These are phyloP conservation scores for Mangifera indica DNA, from an alignment of 345 rosid species.

Conservation along the genomic window DNA sequence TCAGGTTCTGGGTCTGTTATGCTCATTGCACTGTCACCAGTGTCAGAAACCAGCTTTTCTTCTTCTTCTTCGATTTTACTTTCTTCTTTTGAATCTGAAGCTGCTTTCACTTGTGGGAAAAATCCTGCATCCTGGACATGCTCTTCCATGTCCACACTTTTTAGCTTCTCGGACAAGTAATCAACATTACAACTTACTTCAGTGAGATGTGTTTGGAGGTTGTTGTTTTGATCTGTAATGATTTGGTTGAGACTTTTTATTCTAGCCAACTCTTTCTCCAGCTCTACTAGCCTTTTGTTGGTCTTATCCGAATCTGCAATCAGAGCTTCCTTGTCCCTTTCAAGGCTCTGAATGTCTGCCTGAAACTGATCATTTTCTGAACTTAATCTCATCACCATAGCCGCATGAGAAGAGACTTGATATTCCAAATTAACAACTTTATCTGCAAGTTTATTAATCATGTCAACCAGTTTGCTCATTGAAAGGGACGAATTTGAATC, in stretches of 20 bases:
- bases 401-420: constrained; percentile 55
- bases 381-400: constrained; percentile 55
- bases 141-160: constrained; percentile 51
- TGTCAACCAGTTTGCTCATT: constrained; percentile 57
- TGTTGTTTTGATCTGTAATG: constrained; percentile 44
- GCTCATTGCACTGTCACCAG: constrained; percentile 10
- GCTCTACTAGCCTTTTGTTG: constrained; percentile 41
- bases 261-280: constrained; percentile 59
- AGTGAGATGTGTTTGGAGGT: constrained; percentile 46
- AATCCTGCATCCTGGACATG: constrained; percentile 39
- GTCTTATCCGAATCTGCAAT: constrained; percentile 36
- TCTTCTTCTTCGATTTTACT: constrained; percentile 10
- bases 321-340: constrained; percentile 58
- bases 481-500: constrained; percentile 36
- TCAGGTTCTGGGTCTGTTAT: constrained; percentile 12
- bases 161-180: constrained; percentile 53
- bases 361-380: constrained; percentile 60
- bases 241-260: constrained; percentile 50
- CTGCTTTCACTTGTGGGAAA: constrained; percentile 23
- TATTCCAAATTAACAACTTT: constrained; percentile 63
- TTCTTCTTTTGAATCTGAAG: constrained; percentile 19
- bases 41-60: neutral
- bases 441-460: constrained; percentile 72
- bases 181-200: constrained; percentile 47
- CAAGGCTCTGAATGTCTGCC: constrained; percentile 46